Conservation (phyloP, 106 monocot genomes). For the Dendrobium chrysotoxum region DNA sequence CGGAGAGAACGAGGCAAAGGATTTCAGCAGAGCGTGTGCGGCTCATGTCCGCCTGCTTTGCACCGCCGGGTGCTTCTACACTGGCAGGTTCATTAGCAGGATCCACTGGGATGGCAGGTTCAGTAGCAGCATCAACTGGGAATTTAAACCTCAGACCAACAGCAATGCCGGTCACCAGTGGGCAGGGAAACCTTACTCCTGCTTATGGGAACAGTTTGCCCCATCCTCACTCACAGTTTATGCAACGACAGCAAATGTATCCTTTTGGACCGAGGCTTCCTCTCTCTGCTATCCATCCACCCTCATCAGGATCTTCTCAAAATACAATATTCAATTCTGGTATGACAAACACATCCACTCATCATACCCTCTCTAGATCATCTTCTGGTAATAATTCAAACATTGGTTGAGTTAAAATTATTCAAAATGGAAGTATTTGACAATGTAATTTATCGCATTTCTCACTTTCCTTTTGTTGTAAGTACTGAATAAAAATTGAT, state of each 20-base stretch:
- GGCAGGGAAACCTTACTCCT: slow-evolving; percentile 31
- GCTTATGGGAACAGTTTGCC: slow-evolving; percentile 30
- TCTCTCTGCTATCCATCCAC: slow-evolving; percentile 78
- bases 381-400: slow-evolving; percentile 58
- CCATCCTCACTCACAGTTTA: slow-evolving; percentile 54
- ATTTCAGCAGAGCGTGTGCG: slow-evolving; percentile 53
- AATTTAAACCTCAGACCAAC: slow-evolving; percentile 28
- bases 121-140: slow-evolving; percentile 16
- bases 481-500: no score
- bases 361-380: slow-evolving; percentile 63
- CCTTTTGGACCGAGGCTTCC: slow-evolving; percentile 77
- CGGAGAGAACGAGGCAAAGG: slow-evolving; percentile 72
- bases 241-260: slow-evolving; percentile 58
- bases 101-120: background rate
- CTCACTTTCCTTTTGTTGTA: no score
- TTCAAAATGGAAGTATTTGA: no score
- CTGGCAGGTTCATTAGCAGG: background rate
- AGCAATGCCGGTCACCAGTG: slow-evolving; percentile 22
- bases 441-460: no score
- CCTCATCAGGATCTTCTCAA: slow-evolving; percentile 39
- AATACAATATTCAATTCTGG: slow-evolving; percentile 48
- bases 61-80: background rate
- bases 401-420: slow-evolving; percentile 31
- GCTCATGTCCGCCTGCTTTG: slow-evolving; percentile 39
- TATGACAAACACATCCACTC: slow-evolving; percentile 33